A percentile compares a stretch with the other conserved stretches of the same genome.
Conservation (phyloP, 2,329 filamentous ascomycete species). For the Claviceps africana region DNA sequence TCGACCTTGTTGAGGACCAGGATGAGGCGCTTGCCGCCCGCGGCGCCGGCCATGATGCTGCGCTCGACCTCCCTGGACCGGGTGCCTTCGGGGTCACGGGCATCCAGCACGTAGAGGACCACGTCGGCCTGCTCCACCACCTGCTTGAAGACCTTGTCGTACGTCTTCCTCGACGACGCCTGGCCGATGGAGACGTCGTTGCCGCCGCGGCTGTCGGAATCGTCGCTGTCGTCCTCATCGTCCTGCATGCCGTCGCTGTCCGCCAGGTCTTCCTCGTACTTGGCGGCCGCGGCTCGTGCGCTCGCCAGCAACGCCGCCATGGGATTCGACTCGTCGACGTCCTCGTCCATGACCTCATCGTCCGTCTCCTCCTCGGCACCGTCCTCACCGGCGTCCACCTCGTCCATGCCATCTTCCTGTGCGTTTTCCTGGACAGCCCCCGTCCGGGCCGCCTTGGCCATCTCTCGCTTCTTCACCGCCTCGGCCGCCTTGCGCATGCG, state of each 20-base stretch:
- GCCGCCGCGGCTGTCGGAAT: conserved; percentile 40
- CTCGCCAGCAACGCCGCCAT: conserved; percentile 87
- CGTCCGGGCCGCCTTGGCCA: conserved; percentile 54
- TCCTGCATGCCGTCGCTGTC: conserved; percentile 44
- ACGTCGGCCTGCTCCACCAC: conserved; percentile 84
- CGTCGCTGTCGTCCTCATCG: conserved; percentile 25
- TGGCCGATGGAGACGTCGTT: conserved; percentile 36
- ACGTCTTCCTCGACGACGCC: conserved; percentile 64
- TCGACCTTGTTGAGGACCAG: conserved; percentile 94
- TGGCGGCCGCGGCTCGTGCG: conserved; percentile 60
- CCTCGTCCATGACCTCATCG: conserved; percentile 38
- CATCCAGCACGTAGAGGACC: conserved; percentile 83
- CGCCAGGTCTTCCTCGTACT: conserved; percentile 54
- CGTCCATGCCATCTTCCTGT: conserved; percentile 31
- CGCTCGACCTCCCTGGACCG: conserved; percentile 83
- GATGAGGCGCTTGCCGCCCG: conserved; percentile 74
- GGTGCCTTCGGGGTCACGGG: conserved; percentile 80
- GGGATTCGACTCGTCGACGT: conserved; percentile 61
- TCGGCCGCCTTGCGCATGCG: conserved; percentile 72
- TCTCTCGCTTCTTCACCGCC: conserved; percentile 52
- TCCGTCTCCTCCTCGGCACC: conserved; percentile 36
- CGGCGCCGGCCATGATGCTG: conserved; percentile 76
- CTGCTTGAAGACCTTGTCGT: conserved; percentile 92
- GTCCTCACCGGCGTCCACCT: conserved; percentile 34
- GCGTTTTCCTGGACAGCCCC: conserved; percentile 28